A percentile compares a stretch with the other conserved stretches of the same genome.
Evolutionary conservation across 2,329 filamentous ascomycete genomes (phyloP).

Genomic region (Colletotrichum sp.): DNA sequence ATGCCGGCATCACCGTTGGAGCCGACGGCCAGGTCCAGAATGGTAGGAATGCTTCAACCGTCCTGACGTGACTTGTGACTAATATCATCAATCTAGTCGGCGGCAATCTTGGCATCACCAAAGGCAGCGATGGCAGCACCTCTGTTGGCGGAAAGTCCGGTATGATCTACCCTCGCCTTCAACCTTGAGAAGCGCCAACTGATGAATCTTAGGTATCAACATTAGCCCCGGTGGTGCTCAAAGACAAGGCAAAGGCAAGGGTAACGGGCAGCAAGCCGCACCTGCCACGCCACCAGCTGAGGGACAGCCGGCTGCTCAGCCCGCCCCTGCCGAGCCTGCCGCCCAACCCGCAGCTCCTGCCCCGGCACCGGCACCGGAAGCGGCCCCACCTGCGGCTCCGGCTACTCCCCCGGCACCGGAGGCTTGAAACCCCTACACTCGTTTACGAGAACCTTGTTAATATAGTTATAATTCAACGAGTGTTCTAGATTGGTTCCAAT

Average conservation of each 20-base stretch:
- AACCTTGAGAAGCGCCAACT: neutral
- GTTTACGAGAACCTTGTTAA: neutral
- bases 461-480: neutral
- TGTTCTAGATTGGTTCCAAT: neutral
- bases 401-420: neutral
- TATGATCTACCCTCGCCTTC: neutral
- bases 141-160: slow-evolving; percentile 16
- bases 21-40: slow-evolving; percentile 4
- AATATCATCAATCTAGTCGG: neutral
- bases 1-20: slow-evolving; percentile 6
- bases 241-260: neutral
- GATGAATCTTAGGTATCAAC: neutral
- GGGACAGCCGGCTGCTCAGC: neutral
- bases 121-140: slow-evolving; percentile 15
- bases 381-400: neutral
- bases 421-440: neutral
- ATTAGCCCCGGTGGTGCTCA: neutral
- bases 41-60: neutral
- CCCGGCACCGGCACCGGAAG: neutral
- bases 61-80: rapidly evolving
- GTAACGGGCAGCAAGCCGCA: neutral
- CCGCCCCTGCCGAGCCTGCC: neutral
- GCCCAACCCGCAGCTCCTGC: neutral
- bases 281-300: neutral
- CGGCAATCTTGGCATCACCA: slow-evolving; percentile 16